phyloP scores from a whole-genome alignment of 805 yeast species.

The Yarrowia sp. region DNA sequence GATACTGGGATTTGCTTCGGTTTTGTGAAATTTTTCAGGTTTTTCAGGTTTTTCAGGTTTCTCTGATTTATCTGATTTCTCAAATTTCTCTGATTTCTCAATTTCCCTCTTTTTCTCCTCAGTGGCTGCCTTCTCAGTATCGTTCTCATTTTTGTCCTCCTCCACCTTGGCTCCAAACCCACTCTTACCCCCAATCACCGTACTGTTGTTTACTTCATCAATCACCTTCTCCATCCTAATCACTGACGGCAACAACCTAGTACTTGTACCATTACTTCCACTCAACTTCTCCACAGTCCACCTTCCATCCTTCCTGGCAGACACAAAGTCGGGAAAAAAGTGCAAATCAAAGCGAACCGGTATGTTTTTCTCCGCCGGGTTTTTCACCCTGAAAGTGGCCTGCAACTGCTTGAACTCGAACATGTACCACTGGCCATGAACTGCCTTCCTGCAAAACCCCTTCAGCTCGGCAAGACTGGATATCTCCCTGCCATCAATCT shows the following conservation, averaged over 20 bases:
- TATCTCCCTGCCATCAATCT: background rate
- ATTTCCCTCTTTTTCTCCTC: too few relatives aligned
- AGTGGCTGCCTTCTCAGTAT: too few relatives aligned
- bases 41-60: too few relatives aligned
- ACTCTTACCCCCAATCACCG: too few relatives aligned
- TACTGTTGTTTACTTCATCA: too few relatives aligned
- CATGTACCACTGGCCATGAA: background rate
- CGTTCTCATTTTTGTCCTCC: too few relatives aligned
- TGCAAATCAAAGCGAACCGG: slow-evolving; percentile 19
- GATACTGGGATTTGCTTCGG: too few relatives aligned
- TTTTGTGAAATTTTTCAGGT: too few relatives aligned
- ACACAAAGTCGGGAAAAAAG: slow-evolving; percentile 6
- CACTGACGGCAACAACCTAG: background rate
- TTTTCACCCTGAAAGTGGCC: too few relatives aligned
- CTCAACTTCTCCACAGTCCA: slow-evolving; percentile 48
- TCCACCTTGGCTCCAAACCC: too few relatives aligned
- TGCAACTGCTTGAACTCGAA: slow-evolving; percentile 18
- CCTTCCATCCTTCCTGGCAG: background rate
- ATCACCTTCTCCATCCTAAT: background rate
- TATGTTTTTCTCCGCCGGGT: background rate
- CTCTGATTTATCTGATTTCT: too few relatives aligned
- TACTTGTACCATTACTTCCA: background rate
- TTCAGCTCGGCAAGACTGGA: background rate
- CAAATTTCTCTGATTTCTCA: too few relatives aligned
- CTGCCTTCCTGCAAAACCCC: background rate